Evolutionary conservation across 1,284 basidiomycete genomes (phyloP).

Genomic region (Rhodotorula sp.): DNA sequence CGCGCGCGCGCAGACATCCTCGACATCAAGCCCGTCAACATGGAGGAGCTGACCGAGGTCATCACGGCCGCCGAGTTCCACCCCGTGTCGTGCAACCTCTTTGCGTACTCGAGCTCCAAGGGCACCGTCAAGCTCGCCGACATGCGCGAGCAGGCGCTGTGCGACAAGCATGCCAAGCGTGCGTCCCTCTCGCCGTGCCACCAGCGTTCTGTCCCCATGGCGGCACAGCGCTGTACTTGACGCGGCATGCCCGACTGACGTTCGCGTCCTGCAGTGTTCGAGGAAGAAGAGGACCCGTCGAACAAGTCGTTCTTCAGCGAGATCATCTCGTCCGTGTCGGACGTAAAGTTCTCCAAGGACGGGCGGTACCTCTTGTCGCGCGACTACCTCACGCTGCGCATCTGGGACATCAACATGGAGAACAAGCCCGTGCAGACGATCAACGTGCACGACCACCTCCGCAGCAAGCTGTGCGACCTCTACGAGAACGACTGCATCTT

Average conservation of each 20-base stretch:
- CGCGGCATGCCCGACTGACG: not conserved
- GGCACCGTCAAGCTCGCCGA: conserved; percentile 99
- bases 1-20: conserved; percentile 75
- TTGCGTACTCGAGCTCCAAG: conserved; percentile 99
- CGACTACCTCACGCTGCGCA: conserved; percentile 96
- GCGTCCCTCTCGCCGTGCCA: conserved; percentile 49
- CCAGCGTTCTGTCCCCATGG: not conserved
- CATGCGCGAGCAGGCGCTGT: conserved; percentile 97
- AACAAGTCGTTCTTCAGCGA: conserved; percentile 99
- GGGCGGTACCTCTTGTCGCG: conserved; percentile 95
- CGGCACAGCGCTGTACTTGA: no score
- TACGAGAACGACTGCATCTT: conserved; percentile 99
- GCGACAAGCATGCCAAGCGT: conserved; percentile 97
- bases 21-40: conserved; percentile 99
- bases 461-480: conserved; percentile 95
- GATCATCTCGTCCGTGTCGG: conserved; percentile 99
- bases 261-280: conserved; percentile 67
- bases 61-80: conserved; percentile 99
- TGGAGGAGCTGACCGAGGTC: conserved; percentile 99
- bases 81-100: conserved; percentile 93
- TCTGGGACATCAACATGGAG: conserved; percentile 99
- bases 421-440: conserved; percentile 94
- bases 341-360: conserved; percentile 98
- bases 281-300: conserved; percentile 97
- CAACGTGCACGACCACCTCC: conserved; percentile 96